These are phyloP conservation scores for Rhynchosporium secalis DNA, from an alignment of 2,329 filamentous ascomycete species.

Conservation along the genomic window DNA sequence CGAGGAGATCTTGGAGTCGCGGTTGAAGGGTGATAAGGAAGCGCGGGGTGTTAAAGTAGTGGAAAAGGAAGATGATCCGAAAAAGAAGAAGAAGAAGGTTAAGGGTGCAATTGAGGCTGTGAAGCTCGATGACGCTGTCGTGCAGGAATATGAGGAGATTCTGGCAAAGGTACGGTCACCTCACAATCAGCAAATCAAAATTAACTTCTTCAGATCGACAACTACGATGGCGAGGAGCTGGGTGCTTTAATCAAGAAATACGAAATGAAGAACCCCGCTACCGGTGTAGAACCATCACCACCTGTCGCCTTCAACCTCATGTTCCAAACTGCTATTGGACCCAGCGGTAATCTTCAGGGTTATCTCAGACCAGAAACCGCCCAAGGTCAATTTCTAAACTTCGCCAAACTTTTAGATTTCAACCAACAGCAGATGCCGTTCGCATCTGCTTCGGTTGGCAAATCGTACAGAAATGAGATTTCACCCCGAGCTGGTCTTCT, in stretches of 20 bases:
- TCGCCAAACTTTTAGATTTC: constrained; percentile 93
- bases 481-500: constrained; percentile 88
- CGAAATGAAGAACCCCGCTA: constrained; percentile 84
- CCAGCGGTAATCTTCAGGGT: constrained; percentile 81
- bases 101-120: constrained; percentile 73
- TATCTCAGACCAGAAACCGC: constrained; percentile 93
- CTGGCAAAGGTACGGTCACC: constrained; percentile 62
- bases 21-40: constrained; percentile 88
- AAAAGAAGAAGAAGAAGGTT: constrained; percentile 87
- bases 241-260: constrained; percentile 87
- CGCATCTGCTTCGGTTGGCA: constrained; percentile 94
- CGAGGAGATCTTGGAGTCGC: constrained; percentile 84
- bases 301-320: constrained; percentile 97
- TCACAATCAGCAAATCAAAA: not conserved
- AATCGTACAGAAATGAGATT: constrained; percentile 98
- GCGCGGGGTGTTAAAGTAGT: constrained; percentile 81
- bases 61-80: constrained; percentile 69
- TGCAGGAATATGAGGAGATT: constrained; percentile 87
- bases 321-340: constrained; percentile 95
- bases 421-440: constrained; percentile 96
- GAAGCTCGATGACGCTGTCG: constrained; percentile 82
- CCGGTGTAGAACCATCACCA: constrained; percentile 71
- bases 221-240: constrained; percentile 85
- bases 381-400: constrained; percentile 97
- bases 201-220: constrained; percentile 68